A percentile compares a stretch with the other conserved stretches of the same genome.
These are phyloP conservation scores for Pezicula carpinea DNA, from an alignment of 2,329 filamentous ascomycete genomes.

Conservation along the genomic window DNA sequence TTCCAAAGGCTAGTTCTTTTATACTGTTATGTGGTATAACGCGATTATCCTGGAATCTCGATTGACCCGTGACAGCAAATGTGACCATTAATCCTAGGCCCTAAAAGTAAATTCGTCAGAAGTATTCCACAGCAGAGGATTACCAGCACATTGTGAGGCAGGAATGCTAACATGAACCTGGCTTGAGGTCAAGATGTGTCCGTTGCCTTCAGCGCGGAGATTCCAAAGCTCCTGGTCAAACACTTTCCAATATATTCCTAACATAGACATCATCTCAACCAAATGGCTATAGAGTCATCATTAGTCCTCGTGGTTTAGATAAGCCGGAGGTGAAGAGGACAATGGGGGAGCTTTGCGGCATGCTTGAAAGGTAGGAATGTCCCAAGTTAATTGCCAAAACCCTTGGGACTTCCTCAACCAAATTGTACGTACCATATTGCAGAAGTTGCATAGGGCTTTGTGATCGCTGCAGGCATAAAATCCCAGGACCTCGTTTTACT, in stretches of 20 bases:
- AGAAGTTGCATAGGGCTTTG: slow-evolving; percentile 31
- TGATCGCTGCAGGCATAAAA: slow-evolving; percentile 32
- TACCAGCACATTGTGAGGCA: too few relatives aligned
- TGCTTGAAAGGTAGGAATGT: too few relatives aligned
- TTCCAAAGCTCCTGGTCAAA: slow-evolving; percentile 48
- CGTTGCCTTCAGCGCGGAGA: slow-evolving; percentile 38
- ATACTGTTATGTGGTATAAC: slow-evolving; percentile 48
- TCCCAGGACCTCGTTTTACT: slow-evolving; percentile 33
- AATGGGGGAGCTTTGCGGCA: too few relatives aligned
- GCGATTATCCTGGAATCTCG: slow-evolving; percentile 42
- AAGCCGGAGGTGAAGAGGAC: too few relatives aligned
- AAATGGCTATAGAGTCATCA: slow-evolving; percentile 17
- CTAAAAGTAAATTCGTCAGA: too few relatives aligned
- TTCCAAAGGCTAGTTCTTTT: slow-evolving; percentile 52
- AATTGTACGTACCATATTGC: slow-evolving; percentile 20
- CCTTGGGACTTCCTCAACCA: too few relatives aligned
- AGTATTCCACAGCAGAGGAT: background rate
- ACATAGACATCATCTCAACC: slow-evolving; percentile 30
- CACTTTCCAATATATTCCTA: slow-evolving; percentile 53
- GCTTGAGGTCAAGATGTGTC: slow-evolving; percentile 31
- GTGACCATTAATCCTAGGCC: slow-evolving; percentile 52
- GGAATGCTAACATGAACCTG: slow-evolving; percentile 17
- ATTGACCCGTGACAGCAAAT: slow-evolving; percentile 46
- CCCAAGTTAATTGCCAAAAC: too few relatives aligned
- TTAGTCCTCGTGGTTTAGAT: too few relatives aligned